Percentiles rank a stretch among this genome's conserved stretches.
These are phyloP conservation scores for Volvox reticuliferus DNA, from an alignment of 139 green algal species.

Conservation along the genomic window DNA sequence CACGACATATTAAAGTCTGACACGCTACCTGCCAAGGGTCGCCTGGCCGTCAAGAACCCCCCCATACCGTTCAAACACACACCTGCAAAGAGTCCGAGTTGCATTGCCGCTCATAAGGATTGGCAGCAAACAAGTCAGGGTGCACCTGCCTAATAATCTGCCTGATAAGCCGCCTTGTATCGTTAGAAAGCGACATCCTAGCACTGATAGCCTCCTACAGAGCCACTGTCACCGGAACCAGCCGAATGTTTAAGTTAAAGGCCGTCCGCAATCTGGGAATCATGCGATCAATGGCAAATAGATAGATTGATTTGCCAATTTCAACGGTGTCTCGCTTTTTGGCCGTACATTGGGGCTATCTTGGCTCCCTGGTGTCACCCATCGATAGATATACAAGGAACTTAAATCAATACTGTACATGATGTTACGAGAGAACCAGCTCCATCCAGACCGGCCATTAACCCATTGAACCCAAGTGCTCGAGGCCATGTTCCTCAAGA, in stretches of 20 bases:
- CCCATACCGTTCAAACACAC: slow-evolving; percentile 28
- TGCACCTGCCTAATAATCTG: slow-evolving; percentile 84
- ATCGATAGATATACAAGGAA: no score
- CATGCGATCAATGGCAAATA: background rate
- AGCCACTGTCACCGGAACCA: background rate
- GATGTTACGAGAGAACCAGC: no score
- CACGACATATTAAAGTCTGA: background rate
- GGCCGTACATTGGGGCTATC: background rate
- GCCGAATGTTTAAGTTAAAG: background rate
- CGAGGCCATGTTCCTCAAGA: no score
- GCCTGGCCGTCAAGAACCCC: background rate
- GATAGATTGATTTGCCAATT: background rate
- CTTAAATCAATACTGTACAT: no score
- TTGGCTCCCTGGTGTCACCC: background rate
- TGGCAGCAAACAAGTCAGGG: slow-evolving; percentile 85
- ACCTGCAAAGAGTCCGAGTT: slow-evolving; percentile 89
- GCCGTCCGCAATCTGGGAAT: background rate
- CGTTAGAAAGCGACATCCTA: slow-evolving; percentile 28
- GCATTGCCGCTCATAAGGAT: slow-evolving; percentile 77
- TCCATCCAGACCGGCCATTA: no score
- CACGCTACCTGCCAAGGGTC: background rate
- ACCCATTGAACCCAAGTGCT: no score
- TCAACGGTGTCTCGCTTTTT: background rate
- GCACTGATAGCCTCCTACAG: slow-evolving; percentile 4
- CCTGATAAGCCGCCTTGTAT: slow-evolving; percentile 45